Evolutionary conservation across 306 rosid genomes (phyloP), one percentile per base, ranked within the genome.

Genomic region (Argentina anserina): DNA sequence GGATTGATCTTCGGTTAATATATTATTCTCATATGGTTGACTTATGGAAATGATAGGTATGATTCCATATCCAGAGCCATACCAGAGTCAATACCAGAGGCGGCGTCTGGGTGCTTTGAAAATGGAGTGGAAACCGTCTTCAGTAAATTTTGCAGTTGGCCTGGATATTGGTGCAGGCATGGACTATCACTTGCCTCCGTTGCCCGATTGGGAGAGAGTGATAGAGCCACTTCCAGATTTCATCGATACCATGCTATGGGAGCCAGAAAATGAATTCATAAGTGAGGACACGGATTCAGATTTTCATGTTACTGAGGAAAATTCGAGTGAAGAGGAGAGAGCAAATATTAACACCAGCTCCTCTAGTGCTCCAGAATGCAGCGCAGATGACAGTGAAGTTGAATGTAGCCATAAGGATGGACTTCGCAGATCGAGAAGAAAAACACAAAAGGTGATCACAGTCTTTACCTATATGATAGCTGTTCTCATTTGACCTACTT

Each of bases 41-140:
- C 73, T 79, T 43, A 18, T 80, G 40, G 55, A 60, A 68, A 76
- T 60, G 42, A 78, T 78, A 92, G 96, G 90, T 81, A 84, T 92
- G 97, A 74, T 89, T 79, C 97, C 97, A 59, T 92, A 92, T 78
- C 89, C 93, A 13, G 96, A 92, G 76, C 96, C 97, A 64, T 92
- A 92, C 75, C 97, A 92, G 88, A 87, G 89, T 72, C 86, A 75
- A 65, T 92, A 82, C 78, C 97, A 89, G 81, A 86, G 63, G 70
- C 93, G 93, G 17, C 93, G 97, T 34, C 96, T 89, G 9, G 96
- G 97, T 73, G 87, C 90, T 40, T 84, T 92, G 77, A 96, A 96
- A 80, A 85, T 85, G 79, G 97, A 92, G 76, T 89, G 97, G 97
- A 88, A 75, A 46, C 96, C 97, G 58, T 87, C 97, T 28, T 69